Base-by-base conservation (phyloP, 805 yeast genomes). In the Metschnikowia picachoensis region DNA sequence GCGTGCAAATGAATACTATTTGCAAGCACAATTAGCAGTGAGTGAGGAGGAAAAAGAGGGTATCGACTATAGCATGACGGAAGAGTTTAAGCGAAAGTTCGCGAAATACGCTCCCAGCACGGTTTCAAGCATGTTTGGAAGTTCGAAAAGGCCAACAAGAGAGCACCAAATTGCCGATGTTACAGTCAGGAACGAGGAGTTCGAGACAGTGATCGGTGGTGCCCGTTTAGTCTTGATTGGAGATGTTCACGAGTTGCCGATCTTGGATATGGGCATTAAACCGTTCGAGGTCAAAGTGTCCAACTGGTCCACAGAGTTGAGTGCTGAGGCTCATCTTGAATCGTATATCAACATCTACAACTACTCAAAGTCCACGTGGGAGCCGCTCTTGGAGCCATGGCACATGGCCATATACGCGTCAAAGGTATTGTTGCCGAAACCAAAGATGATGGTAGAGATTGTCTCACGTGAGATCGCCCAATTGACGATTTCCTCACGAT, bases 301-400 rank as follows among this genome's bases (percentile, higher is more conserved):
- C 44, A 87, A 91, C 57, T 91, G 97, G 97, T 85, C 96, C 0
- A 82, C 91, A 1, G 91, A 87, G 49, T 64, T 91, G 44, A 83
- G 82, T 55, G 86, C 88, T 1, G 82, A 80, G 46, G 73, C 85
- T 0, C 77, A 78, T 25, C 64, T 90, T 31, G 86, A 80, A 49
- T 74, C 89, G 0, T 78, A 70, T 49, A 77, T 86, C 9, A 90
- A 88, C 62, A 79, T 88, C 16, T 91, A 86, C 72, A 90, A 90
- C 62, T 91, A 91, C 62, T 79, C 97, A 0, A 80, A 86, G 50
- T 90, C 97, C 3, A 78, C 89, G 0, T 91, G 99, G 98, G 98
- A 94, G 58, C 97, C 99, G 0, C 69, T 94, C 38, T 63, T 94
- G 41, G 99, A 94, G 59, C 84, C 92, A 0, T 86, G 96, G 87